Evolutionary conservation across 163 green algal species (phyloP).

Genomic region (Chlamydomonas reinhardtii): DNA sequence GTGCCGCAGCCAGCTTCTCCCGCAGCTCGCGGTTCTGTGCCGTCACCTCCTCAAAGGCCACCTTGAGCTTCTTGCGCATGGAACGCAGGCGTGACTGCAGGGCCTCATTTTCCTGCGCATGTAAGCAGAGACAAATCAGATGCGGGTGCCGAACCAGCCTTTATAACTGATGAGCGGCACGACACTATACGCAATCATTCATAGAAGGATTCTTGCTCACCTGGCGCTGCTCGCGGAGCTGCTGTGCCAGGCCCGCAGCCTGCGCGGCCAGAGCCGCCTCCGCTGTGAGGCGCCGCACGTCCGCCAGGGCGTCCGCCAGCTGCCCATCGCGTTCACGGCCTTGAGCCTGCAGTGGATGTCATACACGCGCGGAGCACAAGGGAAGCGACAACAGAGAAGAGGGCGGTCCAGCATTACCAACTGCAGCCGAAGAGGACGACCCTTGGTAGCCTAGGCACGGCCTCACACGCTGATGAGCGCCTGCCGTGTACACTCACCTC

Average conservation of each 20-base stretch:
- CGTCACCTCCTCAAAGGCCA: constrained; percentile 37
- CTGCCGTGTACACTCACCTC: constrained; percentile 32
- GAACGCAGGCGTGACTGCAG: constrained; percentile 5
- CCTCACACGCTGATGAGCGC: too few species aligned
- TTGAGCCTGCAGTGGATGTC: not conserved
- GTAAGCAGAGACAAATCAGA: not conserved
- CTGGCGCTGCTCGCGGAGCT: constrained; percentile 34
- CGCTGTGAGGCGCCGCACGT: constrained; percentile 6
- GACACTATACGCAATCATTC: not conserved
- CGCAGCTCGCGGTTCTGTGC: constrained; percentile 39
- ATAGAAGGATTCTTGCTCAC: not conserved
- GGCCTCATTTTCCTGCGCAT: constrained; percentile 26
- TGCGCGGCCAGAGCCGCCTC: not conserved
- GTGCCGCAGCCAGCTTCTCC: constrained; percentile 10
- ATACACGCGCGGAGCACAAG: too few species aligned
- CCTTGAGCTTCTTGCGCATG: constrained; percentile 46
- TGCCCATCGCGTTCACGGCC: not conserved
- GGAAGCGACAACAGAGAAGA: too few species aligned
- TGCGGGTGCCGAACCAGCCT: too few species aligned
- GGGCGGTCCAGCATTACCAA: too few species aligned
- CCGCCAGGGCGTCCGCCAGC: not conserved
- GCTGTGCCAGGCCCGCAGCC: not conserved
- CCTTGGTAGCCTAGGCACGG: too few species aligned
- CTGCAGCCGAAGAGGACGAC: too few species aligned
- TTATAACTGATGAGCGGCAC: too few species aligned